A percentile compares a stretch with the other conserved stretches of the same genome.
phyloP scores from a whole-genome alignment of 805 yeast genomes.

The Sugiyamaella smithiae region DNA sequence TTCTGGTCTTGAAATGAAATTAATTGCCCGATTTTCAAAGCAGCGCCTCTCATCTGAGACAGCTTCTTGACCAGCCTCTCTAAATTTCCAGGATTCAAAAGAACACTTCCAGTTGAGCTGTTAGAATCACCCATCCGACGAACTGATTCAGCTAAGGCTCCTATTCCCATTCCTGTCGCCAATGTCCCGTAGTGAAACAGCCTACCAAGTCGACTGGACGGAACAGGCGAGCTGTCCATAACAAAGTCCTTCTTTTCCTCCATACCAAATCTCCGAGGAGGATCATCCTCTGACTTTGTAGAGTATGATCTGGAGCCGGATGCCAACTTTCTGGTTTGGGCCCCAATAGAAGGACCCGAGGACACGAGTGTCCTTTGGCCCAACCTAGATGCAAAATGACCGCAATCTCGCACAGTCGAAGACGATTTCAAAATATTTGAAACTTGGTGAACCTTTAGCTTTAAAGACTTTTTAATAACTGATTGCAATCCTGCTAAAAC shows the following conservation, averaged over 20 bases:
- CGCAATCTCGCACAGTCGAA: not conserved
- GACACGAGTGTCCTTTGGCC: not conserved
- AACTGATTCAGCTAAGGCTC: slow-evolving; percentile 76
- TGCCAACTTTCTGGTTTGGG: not conserved
- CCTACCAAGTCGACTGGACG: slow-evolving; percentile 81
- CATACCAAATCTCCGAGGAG: slow-evolving; percentile 29
- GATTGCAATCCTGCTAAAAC: not conserved
- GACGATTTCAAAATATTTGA: not conserved
- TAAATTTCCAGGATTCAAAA: slow-evolving; percentile 78
- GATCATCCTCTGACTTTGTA: not conserved
- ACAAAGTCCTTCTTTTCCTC: slow-evolving; percentile 42
- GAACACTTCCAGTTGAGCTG: slow-evolving; percentile 46
- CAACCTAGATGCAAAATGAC: not conserved
- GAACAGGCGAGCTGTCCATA: slow-evolving; percentile 69
- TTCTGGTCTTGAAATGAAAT: slow-evolving; percentile 89
- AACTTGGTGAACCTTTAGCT: not conserved
- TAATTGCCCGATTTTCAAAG: slow-evolving; percentile 95
- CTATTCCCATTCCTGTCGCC: slow-evolving; percentile 87
- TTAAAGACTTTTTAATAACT: not conserved
- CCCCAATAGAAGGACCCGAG: not conserved
- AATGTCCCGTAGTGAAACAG: slow-evolving; percentile 88
- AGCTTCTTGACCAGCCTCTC: slow-evolving; percentile 85
- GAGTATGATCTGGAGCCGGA: not conserved
- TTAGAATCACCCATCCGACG: slow-evolving; percentile 42
- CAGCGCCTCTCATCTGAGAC: slow-evolving; percentile 98